Conservation (phyloP, 2,329 filamentous ascomycete species). For the Paramyrothecium roridum region DNA sequence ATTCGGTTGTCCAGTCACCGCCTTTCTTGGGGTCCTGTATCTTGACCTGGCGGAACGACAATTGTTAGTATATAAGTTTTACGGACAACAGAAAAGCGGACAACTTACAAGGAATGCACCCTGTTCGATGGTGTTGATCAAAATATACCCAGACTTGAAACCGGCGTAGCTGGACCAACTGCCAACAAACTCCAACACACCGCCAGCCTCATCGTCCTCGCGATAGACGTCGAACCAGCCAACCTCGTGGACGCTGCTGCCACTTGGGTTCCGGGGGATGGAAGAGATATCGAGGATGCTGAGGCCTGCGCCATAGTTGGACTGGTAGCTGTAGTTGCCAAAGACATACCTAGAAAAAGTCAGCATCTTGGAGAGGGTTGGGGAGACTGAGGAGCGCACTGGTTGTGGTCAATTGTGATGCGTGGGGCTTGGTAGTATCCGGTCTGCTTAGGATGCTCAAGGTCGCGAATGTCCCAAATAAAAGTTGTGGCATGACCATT, state of each 20-base stretch:
- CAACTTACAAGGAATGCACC: not conserved
- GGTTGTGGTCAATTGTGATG: slow-evolving; percentile 41
- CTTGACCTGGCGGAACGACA: not conserved
- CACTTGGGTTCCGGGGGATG: slow-evolving; percentile 31
- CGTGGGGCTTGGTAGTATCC: slow-evolving; percentile 36
- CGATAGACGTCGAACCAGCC: slow-evolving; percentile 46
- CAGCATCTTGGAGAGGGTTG: not conserved
- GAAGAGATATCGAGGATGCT: slow-evolving; percentile 29
- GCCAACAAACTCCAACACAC: not conserved
- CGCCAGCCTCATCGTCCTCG: slow-evolving; percentile 33
- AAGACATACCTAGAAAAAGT: slow-evolving; percentile 14
- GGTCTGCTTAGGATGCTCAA: slow-evolving; percentile 32
- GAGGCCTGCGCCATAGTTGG: slow-evolving; percentile 45
- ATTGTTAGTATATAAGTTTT: not conserved
- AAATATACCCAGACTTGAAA: not conserved
- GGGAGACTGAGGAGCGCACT: slow-evolving; percentile 23
- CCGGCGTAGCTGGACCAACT: slow-evolving; percentile 1
- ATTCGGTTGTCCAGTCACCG: not conserved
- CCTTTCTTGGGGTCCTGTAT: not conserved
- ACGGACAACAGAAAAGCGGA: not conserved
- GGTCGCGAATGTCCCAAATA: slow-evolving; percentile 41
- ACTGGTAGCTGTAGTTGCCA: slow-evolving; percentile 38
- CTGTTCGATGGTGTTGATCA: slow-evolving; percentile 1
- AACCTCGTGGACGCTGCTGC: slow-evolving; percentile 33
- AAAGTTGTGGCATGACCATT: slow-evolving; percentile 30